Evolutionary conservation across 169 alveolate genomes (phyloP), one percentile per base, ranked within the genome.

Genomic region (Besnoitia besnoiti): DNA sequence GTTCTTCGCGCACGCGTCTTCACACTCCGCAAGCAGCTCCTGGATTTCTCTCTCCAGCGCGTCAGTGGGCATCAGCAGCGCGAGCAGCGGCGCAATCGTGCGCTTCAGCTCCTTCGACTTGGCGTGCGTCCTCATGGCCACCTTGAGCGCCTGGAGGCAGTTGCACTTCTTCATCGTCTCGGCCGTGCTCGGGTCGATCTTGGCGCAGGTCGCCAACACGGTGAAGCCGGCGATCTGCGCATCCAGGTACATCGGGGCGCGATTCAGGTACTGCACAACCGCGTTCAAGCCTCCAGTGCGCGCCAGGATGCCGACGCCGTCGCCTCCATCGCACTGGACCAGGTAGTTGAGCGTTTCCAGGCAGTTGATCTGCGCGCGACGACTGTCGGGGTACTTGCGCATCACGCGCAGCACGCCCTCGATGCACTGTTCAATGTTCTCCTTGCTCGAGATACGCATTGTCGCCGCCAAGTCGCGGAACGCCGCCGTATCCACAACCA

Each of bases 1-100:
- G 51, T 89, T 88, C 67, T 84, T 85, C 89, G 80, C 91, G 94
- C 95, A 92, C n/a, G 96, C 94, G 27, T 89, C 95, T 93, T 94
- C 95, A 92, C 97, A 91, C 85, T 96, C 97, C 46, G 95, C 96
- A 61, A 97, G 85, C 61, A 95, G 94, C 75, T 97, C 98, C 42
- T 95, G 93, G 62, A 97, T 94, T 90, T 96, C 98, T 35, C 95
- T 94, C 51, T 96, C 97, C 59, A 97, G 93, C 4, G 98, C 97
- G 75, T 96, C 99, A 46, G 97, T 96, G 5, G 99, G 99, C 97
- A 97, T 96, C 87, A 97, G 84, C 61, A 97, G 95, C n/a, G 98
- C 96, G 76, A 97, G 92, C 62, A 97, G 91, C 46, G 98, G 97
- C 50, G 98, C 98, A 44, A 97, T 94, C 85, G 96, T 96, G 42